Evolutionary conservation across 768 basidiomycete species (phyloP), one percentile per base, ranked within the genome.

Genomic region (Panellus pusillus): DNA sequence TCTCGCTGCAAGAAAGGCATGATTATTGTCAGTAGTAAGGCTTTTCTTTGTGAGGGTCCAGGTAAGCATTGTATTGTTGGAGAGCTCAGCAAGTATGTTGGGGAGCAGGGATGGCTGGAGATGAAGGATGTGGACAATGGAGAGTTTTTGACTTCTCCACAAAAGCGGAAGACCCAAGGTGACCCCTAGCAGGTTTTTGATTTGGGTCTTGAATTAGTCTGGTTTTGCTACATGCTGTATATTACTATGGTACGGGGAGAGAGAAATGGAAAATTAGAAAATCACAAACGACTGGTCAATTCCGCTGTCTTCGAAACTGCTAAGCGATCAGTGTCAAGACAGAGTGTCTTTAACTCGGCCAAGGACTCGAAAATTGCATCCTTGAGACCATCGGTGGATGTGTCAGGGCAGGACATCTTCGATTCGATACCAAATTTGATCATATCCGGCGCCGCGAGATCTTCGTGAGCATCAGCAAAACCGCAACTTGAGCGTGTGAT

Each of bases 351-450:
- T 86, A 96, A 91, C 58, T 92, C 86, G 50, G 74, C 65, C 59
- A 98, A 66, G 14, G 87, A 84, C 47, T 79, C 74, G 15, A 72
- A 66, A 44, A 97, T 70, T 19, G 81, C 79, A 42, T 74, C 65
- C 62, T 88, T 86, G 67, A 96, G 89, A 20, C 54, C 51, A 8
- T 74, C 67, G 13, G 93, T 96, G 15, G 89, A 90, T 15, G 93
- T 95, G 15, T 71, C 63, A 4, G 78, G 65, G 55, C 77, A 83
- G 6, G 88, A 87, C 55, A 77, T 72, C 68, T 98, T 98, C 41
- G 89, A 91, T 67, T 98, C 96, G 65, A 97, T 84, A 2, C 96
- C 94, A 71, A 97, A 94, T 69, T 93, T 95, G 65, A 98, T 76
- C 52, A 84, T 75, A 39, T 85, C 72, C 13, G 86, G 82, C 13